Evolutionary conservation across 106 monocot genomes (phyloP).

Genomic region (Dioscorea dumetorum): DNA sequence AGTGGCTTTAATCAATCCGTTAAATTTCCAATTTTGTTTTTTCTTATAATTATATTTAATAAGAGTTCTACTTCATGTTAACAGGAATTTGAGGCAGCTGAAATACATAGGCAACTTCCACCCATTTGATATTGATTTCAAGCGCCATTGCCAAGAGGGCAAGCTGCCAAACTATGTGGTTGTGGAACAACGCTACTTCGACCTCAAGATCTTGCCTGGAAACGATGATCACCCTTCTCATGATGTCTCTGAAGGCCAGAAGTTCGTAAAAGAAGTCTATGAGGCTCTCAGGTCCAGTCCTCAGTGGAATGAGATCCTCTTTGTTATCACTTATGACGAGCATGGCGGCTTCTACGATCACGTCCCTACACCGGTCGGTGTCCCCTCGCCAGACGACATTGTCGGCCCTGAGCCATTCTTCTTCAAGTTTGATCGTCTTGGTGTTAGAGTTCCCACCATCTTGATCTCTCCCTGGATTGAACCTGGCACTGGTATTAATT

Average conservation of each 20-base stretch:
- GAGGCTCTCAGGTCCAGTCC: constrained; percentile 84
- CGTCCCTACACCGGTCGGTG: constrained; percentile 62
- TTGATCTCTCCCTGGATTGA: constrained; percentile 95
- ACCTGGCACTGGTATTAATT: constrained; percentile 42
- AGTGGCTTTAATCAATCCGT: no score
- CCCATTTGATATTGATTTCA: constrained; percentile 69
- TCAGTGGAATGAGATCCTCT: constrained; percentile 81
- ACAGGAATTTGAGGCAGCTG: constrained; percentile 65
- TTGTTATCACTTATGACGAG: constrained; percentile 84
- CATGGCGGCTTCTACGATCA: constrained; percentile 97
- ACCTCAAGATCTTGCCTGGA: constrained; percentile 66
- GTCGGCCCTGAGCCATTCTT: constrained; percentile 61
- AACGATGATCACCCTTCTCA: constrained; percentile 97
- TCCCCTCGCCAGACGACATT: constrained; percentile 79
- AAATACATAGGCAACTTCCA: constrained; percentile 67
- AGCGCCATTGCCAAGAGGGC: constrained; percentile 70
- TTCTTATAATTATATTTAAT: no score
- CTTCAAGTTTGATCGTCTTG: constrained; percentile 82
- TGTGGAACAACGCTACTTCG: constrained; percentile 86
- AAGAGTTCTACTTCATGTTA: no score
- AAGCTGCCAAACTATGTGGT: constrained; percentile 95
- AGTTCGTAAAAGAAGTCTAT: constrained; percentile 80
- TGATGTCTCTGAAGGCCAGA: constrained; percentile 83
- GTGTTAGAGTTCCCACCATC: constrained; percentile 72
- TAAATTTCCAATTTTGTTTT: no score